phyloP scores from a whole-genome alignment of 352 stramenopile genomes.

The Phytophthora vignae region DNA sequence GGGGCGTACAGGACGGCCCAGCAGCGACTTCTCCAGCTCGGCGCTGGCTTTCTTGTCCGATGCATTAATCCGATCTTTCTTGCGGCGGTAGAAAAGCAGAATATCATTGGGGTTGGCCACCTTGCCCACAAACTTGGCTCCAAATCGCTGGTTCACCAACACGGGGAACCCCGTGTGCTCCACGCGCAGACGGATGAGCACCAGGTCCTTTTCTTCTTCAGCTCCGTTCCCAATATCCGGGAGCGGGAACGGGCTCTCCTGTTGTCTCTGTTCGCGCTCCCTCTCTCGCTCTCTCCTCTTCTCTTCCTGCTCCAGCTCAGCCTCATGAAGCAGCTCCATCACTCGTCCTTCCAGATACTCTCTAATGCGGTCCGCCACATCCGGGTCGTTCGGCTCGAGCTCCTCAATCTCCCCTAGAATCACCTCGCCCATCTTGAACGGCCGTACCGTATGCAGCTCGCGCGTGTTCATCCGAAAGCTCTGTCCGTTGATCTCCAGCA shows the following conservation, averaged over 20 bases:
- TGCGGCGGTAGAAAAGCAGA: conserved; percentile 80
- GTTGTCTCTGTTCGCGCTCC: conserved; percentile 37
- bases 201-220: conserved; percentile 52
- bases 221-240: conserved; percentile 14
- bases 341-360: conserved; percentile 75
- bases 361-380: conserved; percentile 76
- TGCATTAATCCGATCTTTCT: conserved; percentile 61
- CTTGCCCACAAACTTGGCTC: conserved; percentile 82
- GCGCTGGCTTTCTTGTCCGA: conserved; percentile 52
- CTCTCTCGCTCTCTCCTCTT: conserved; percentile 21
- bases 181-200: conserved; percentile 87
- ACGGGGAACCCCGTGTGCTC: conserved; percentile 91
- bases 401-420: conserved; percentile 85
- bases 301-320: conserved; percentile 50
- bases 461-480: conserved; percentile 91
- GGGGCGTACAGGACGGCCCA: conserved; percentile 64
- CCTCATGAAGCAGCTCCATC: conserved; percentile 72
- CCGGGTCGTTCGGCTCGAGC: conserved; percentile 92
- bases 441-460: conserved; percentile 91
- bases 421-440: conserved; percentile 95
- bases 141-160: conserved; percentile 90
- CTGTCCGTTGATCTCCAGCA: conserved; percentile 90
- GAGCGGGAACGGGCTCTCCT: conserved; percentile 44
- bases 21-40: conserved; percentile 39
- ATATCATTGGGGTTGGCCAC: conserved; percentile 92